Conservation (phyloP, 1,284 basidiomycete genomes). For the Agaricales sp. region DNA sequence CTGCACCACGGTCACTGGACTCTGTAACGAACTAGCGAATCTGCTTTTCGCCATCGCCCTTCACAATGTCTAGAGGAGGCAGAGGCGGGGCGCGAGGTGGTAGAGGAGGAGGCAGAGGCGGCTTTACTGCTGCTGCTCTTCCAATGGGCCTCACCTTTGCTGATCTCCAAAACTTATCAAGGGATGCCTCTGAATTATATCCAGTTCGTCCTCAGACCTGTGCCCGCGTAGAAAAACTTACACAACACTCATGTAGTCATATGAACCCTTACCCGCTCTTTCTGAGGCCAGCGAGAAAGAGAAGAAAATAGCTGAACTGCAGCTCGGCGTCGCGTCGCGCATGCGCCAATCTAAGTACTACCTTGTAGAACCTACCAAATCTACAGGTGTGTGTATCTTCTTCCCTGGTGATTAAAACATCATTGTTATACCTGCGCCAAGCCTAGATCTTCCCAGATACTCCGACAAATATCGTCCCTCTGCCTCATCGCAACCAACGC, state of each 20-base stretch:
- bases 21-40: background rate
- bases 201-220: constrained; percentile 60
- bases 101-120: constrained; percentile 47
- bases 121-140: constrained; percentile 38
- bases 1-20: background rate
- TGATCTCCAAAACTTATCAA: constrained; percentile 63
- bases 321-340: constrained; percentile 53
- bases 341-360: constrained; percentile 62
- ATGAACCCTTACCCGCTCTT: constrained; percentile 39
- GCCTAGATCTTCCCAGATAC: constrained; percentile 60
- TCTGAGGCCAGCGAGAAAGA: constrained; percentile 55
- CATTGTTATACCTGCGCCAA: too few species aligned
- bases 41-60: constrained; percentile 7
- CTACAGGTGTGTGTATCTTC: constrained; percentile 38
- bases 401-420: background rate
- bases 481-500: constrained; percentile 41
- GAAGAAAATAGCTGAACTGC: constrained; percentile 49
- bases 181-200: constrained; percentile 66
- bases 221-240: background rate
- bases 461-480: constrained; percentile 73
- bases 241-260: too few species aligned
- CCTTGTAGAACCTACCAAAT: constrained; percentile 58
- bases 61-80: constrained; percentile 55
- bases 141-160: constrained; percentile 74
- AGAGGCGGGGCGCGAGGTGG: constrained; percentile 44